Evolutionary conservation across 2,329 filamentous ascomycete species (phyloP).

Genomic region (Pseudogymnoascus sp.): DNA sequence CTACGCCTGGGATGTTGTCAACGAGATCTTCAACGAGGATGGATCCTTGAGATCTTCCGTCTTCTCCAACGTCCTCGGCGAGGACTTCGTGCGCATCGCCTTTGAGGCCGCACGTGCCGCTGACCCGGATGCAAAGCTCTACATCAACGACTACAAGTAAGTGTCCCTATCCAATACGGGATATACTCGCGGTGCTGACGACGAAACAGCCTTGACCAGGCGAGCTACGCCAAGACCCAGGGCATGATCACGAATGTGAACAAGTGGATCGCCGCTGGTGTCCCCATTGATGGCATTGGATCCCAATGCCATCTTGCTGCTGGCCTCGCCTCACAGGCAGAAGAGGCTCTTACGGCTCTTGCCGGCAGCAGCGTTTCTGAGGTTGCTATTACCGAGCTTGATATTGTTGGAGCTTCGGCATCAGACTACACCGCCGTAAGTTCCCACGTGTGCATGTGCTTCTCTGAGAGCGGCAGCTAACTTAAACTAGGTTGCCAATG

Average conservation of each 20-base stretch:
- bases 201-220: constrained; percentile 17
- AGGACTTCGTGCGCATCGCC: constrained; percentile 62
- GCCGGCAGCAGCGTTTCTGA: constrained; percentile 32
- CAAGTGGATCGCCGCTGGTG: constrained; percentile 54
- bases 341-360: constrained; percentile 33
- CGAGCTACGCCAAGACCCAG: constrained; percentile 50
- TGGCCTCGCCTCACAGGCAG: constrained; percentile 47
- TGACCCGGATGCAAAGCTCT: constrained; percentile 61
- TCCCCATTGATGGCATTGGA: constrained; percentile 58
- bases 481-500: constrained; percentile 19
- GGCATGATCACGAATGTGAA: constrained; percentile 53
- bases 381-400: constrained; percentile 60
- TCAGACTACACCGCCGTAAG: constrained; percentile 21
- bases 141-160: constrained; percentile 66
- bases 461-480: background rate
- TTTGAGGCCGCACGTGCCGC: constrained; percentile 61
- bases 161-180: constrained; percentile 39
- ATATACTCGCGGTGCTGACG: constrained; percentile 20
- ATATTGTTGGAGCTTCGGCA: constrained; percentile 50
- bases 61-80: constrained; percentile 61
- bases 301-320: constrained; percentile 48
- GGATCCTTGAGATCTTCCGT: constrained; percentile 47
- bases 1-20: constrained; percentile 55
- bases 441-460: background rate
- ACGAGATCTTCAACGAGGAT: constrained; percentile 52